Evolutionary conservation across 2,329 filamentous ascomycete genomes (phyloP).

Genomic region (Sporothrix euskadiensis): DNA sequence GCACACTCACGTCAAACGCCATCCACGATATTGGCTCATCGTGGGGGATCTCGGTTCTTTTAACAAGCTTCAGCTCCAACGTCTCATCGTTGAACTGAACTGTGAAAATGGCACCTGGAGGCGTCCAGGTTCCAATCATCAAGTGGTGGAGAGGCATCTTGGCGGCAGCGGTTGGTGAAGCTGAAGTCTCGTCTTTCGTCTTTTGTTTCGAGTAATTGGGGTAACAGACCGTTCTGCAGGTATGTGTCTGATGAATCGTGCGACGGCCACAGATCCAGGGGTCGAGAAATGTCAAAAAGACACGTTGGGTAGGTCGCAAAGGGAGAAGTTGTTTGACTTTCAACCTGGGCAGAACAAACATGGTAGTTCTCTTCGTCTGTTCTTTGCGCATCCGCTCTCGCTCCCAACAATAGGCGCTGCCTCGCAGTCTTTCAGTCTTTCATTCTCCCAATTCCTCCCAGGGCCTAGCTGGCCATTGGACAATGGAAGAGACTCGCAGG

Average conservation of each 20-base stretch:
- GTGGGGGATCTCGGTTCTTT: slow-evolving; percentile 76
- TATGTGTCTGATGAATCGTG: not conserved
- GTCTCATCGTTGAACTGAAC: slow-evolving; percentile 84
- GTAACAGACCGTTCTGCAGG: not conserved
- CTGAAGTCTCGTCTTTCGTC: not conserved
- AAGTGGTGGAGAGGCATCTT: slow-evolving; percentile 79
- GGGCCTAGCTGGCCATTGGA: not conserved
- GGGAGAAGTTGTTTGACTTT: not conserved
- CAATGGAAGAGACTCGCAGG: slow-evolving; percentile 12
- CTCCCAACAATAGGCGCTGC: not conserved
- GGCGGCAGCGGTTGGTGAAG: not conserved
- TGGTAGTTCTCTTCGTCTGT: not conserved
- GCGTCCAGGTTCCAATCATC: slow-evolving; percentile 91
- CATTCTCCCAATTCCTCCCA: not conserved
- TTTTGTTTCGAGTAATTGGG: not conserved
- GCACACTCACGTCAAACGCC: slow-evolving; percentile 72
- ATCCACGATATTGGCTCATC: slow-evolving; percentile 94
- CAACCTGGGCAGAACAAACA: not conserved
- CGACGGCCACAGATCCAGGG: not conserved
- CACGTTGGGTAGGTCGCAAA: not conserved
- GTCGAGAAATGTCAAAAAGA: not conserved
- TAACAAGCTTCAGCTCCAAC: slow-evolving; percentile 70
- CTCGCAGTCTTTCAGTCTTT: not conserved
- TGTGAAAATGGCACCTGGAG: slow-evolving; percentile 85
- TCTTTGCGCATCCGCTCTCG: not conserved